Evolutionary conservation across 129 eudicot species (phyloP), one percentile per base, ranked within the genome.

Genomic region (Erigeron canadensis): DNA sequence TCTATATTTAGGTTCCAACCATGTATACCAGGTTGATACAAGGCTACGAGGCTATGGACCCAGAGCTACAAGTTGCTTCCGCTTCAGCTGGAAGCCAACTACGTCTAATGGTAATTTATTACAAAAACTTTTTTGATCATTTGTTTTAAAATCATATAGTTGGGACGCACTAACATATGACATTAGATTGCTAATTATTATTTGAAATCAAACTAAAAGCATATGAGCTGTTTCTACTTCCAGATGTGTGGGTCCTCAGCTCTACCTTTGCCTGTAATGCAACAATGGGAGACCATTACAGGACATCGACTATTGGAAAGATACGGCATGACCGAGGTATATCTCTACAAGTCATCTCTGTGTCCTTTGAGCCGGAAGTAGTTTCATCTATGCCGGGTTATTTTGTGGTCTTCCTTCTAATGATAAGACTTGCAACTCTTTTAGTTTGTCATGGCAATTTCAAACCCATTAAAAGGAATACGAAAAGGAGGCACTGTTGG

Each of bases 201-300:
- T 34, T 23, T 23, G 34, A 23, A 23, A 23, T 23, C 34, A 23
- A 23, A 23, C 34, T 23, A 23, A 23, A 23, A 50, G 7, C 7
- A 62, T 62, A 34, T 62, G 34, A 44, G 48, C n/a, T 65, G 55
- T 39, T 65, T 47, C 34, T 42, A 51, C 54, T 61, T 72, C 39
- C 76, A 87, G 97, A 93, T 93, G 96, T 81, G 92, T 87, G 98
- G 98, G 63, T 94, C 98, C 74, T 94, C 98, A n/a, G 98, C 98
- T 38, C 97, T 89, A 63, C 98, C 98, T 17, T 79, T 89, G 62
- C 98, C 98, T 5, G 85, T 89, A 56, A 89, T 94, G 98, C 96
- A 94, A 84, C 95, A 86, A 67, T 89, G 98, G 98, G 97, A 94
- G 82, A 71, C 79, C 58, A 94, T 94, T 15, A 94, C 98, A 18